phyloP scores from a whole-genome alignment of 805 yeast species.

The Scheffersomyces coipomensis region DNA sequence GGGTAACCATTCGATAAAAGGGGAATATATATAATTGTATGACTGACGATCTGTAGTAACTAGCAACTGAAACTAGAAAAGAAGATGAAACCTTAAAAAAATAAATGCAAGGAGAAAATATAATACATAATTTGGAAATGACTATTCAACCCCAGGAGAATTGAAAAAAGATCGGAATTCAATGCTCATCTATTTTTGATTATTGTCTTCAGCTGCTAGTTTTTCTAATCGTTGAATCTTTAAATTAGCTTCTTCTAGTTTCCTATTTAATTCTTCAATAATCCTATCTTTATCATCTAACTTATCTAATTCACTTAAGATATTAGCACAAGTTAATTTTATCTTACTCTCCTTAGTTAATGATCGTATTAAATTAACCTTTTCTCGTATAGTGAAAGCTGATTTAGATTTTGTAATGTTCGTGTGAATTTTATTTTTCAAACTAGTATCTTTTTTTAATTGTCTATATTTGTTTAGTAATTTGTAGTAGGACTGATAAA shows the following conservation, averaged over 20 bases:
- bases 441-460: constrained; percentile 8
- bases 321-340: constrained; percentile 19
- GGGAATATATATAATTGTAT: too few species aligned
- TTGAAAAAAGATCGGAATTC: too few species aligned
- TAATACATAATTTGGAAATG: too few species aligned
- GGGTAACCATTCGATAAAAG: too few species aligned
- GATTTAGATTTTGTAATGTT: constrained; percentile 6
- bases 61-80: too few species aligned
- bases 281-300: not conserved
- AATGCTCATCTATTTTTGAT: too few species aligned
- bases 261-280: not conserved
- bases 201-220: too few species aligned
- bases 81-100: too few species aligned
- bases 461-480: constrained; percentile 26
- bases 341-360: constrained; percentile 18
- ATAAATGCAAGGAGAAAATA: too few species aligned
- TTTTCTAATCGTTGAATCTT: not conserved
- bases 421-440: not conserved
- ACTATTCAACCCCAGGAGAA: too few species aligned
- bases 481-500: constrained; percentile 30
- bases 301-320: constrained; percentile 14
- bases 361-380: constrained; percentile 18
- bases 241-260: not conserved
- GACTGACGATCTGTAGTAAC: too few species aligned
- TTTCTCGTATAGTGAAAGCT: constrained; percentile 10